Evolutionary conservation across 495 filamentous ascomycete species (phyloP), one percentile per base, ranked within the genome.

Genomic region (Aspergillus saccharolyticus): DNA sequence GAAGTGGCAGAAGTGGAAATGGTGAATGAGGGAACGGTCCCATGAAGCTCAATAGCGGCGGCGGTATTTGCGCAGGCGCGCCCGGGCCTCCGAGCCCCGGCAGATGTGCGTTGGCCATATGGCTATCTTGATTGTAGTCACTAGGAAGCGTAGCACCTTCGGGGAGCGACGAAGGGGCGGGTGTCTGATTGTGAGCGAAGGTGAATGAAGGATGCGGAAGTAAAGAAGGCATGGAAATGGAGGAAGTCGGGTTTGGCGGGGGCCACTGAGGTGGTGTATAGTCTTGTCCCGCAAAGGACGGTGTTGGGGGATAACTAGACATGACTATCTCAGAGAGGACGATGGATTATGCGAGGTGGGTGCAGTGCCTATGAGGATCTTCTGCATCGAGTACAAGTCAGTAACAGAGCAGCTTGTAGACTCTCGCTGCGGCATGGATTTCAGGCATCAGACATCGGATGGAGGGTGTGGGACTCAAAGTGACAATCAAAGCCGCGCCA

Each of bases 231-330:
- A 63, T 43, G 20, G 68, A 21, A n/a, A 42, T 17, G 14, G 56
- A 57, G 30, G 53, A 53, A 22, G 63, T 28, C 30, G 69, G 64
- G 46, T 66, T 63, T 18, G 68, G 53, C 1, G 63, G 49, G 52
- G 64, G 64, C 74, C 74, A 77, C 60, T 69, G 71, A 30, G 54
- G 64, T 39, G 33, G 33, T 8, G 65, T 57, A 54, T 71, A 70
- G 54, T 67, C 66, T 39, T 68, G 67, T 16, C 69, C 74, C 52
- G 79, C 79, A 65, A 77, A 84, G 5, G 79, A 66, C 33, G 81
- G 78, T 24, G 74, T 70, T 52, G 73, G 73, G 55, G 80, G 79
- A 68, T 85, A 80, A 58, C 80, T 75, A 42, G 80, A 78, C 83
- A 85, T 85, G 55, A 54, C 71, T 16, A 46, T n/a, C n/a, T n/a